phyloP scores from a whole-genome alignment of 805 yeast genomes.

The Candida sanyiensis region DNA sequence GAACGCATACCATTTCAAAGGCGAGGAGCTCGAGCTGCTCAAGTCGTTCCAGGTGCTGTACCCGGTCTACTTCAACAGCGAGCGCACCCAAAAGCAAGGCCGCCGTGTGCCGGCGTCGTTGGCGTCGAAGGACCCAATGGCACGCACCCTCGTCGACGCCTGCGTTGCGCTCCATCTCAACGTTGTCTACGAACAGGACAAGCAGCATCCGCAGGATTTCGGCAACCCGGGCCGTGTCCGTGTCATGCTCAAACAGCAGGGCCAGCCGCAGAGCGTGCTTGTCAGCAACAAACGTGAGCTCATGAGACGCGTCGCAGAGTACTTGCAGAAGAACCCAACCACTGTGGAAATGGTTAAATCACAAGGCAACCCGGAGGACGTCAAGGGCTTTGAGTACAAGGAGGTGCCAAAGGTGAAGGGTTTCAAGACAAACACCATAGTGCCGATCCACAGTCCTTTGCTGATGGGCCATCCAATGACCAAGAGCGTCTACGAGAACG shows the following conservation, averaged over 20 bases:
- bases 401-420: slow-evolving; percentile 78
- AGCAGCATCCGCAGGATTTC: slow-evolving; percentile 92
- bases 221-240: slow-evolving; percentile 97
- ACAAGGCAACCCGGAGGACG: slow-evolving; percentile 63
- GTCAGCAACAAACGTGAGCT: slow-evolving; percentile 59
- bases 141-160: slow-evolving; percentile 77
- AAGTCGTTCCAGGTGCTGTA: slow-evolving; percentile 70
- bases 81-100: slow-evolving; percentile 72
- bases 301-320: slow-evolving; percentile 52
- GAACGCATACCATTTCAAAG: slow-evolving; percentile 32
- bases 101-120: slow-evolving; percentile 65
- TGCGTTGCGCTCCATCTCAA: slow-evolving; percentile 31
- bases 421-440: slow-evolving; percentile 76
- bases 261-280: slow-evolving; percentile 31
- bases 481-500: slow-evolving; percentile 55
- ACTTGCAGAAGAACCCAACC: slow-evolving; percentile 63
- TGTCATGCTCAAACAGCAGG: slow-evolving; percentile 54
- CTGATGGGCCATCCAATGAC: slow-evolving; percentile 82
- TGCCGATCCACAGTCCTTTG: slow-evolving; percentile 81
- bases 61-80: slow-evolving; percentile 87
- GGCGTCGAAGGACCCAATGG: slow-evolving; percentile 85
- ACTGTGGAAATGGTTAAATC: slow-evolving; percentile 50
- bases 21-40: slow-evolving; percentile 58
- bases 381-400: slow-evolving; percentile 46
- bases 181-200: slow-evolving; percentile 65